Base-by-base conservation (phyloP, 2,329 filamentous ascomycete species). In the Piedraia hortae region DNA sequence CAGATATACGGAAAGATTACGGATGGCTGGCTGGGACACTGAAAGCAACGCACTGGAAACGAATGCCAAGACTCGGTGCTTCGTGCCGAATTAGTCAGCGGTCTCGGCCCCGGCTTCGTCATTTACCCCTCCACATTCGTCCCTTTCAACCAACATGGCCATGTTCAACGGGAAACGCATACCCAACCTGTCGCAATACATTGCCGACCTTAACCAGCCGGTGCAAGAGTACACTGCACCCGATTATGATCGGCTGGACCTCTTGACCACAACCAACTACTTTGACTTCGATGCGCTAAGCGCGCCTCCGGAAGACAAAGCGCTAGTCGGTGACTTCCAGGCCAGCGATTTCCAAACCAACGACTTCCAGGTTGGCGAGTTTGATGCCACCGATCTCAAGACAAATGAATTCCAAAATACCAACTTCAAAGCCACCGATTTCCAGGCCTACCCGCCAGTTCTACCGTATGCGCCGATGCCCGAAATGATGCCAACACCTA, bases 141-240 rank as follows among this genome's bases (percentile, higher is more conserved):
- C n/a, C n/a, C n/a, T n/a, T n/a, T n/a, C n/a, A n/a, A n/a, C n/a
- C n/a, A n/a, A n/a, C n/a, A n/a, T n/a, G n/a, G n/a, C n/a, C n/a
- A n/a, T n/a, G n/a, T n/a, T n/a, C n/a, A n/a, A n/a, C n/a, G n/a
- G n/a, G n/a, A n/a, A n/a, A n/a, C 66, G 71, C 41, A 72, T 62
- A 36, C 70, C 74, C 39, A 89, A 89, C 46, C 73, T 90, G 48
- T 78, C 77, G 40, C 70, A 78, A 41, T 89, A 85, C 51, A 59
- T 91, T 33, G 70, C 74, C 38, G 71, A 80, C 34, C 56, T 91
- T 37, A 90, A 90, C 53, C 62, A 59, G 20, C 53, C 69, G 25
- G 62, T 65, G 35, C 60, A 70, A 24, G 55, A 68, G 28, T 59
- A 53, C 12, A 42, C 58, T 13, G 41, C 46, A n/a, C 20, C 14